Conservation (phyloP, 139 green algal species). For the Chlamydomonas eustigma region DNA sequence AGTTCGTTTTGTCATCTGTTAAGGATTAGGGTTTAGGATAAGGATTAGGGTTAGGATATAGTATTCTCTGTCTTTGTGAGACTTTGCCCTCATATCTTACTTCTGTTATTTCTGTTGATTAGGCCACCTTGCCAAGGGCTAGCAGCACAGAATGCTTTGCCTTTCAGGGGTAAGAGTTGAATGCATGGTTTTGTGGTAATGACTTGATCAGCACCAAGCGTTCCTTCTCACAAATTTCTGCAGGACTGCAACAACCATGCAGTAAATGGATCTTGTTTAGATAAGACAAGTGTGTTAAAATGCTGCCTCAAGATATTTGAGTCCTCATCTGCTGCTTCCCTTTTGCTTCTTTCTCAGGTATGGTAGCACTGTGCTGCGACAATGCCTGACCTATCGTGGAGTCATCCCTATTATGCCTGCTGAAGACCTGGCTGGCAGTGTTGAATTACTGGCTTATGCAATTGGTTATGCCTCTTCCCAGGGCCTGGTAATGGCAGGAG, state of each 20-base stretch:
- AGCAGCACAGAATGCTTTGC: too few species aligned
- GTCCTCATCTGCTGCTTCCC: not conserved
- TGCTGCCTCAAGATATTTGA: not conserved
- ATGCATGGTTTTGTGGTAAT: not conserved
- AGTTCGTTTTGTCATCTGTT: too few species aligned
- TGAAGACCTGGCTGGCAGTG: not conserved
- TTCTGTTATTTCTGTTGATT: too few species aligned
- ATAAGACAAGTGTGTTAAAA: not conserved
- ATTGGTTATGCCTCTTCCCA: not conserved
- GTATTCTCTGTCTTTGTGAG: too few species aligned
- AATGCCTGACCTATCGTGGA: slow-evolving; percentile 7
- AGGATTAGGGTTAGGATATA: too few species aligned
- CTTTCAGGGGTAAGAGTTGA: not conserved
- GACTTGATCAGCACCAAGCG: too few species aligned
- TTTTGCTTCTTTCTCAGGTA: not conserved
- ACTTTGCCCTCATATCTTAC: too few species aligned
- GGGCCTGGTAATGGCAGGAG: not conserved
- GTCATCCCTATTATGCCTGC: slow-evolving; percentile 7
- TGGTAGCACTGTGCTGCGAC: not conserved
- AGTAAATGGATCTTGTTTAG: not conserved
- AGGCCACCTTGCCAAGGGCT: too few species aligned
- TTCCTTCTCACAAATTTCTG: too few species aligned
- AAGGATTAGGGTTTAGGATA: too few species aligned
- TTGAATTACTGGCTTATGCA: slow-evolving; percentile 1
- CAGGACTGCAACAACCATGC: not conserved